A percentile compares a stretch with the other conserved stretches of the same genome.
These are phyloP conservation scores for Penicillium sp. DNA, from an alignment of 2,329 filamentous ascomycete species.

Conservation along the genomic window DNA sequence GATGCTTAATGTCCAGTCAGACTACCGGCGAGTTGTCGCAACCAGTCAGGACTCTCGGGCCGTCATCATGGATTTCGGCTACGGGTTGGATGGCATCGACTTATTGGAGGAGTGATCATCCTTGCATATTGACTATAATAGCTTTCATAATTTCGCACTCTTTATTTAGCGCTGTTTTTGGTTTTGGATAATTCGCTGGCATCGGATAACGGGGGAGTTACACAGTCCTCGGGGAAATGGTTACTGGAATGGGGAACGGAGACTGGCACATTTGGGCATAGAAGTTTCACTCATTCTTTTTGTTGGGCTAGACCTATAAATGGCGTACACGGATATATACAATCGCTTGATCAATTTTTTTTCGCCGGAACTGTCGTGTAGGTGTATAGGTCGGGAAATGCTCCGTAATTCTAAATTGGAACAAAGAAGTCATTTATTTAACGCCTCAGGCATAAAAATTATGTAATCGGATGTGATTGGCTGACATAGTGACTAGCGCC, in stretches of 20 bases:
- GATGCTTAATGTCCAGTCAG: conserved; percentile 94
- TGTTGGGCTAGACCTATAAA: conserved; percentile 1
- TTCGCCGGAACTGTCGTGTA: neutral
- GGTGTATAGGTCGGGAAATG: too few species aligned
- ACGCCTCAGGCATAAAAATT: conserved; percentile 3
- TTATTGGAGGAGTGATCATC: conserved; percentile 48
- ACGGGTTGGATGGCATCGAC: conserved; percentile 58
- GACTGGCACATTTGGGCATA: conserved; percentile 8
- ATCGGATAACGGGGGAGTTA: conserved; percentile 12
- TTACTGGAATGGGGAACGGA: neutral
- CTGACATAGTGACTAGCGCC: conserved; percentile 19
- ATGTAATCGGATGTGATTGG: conserved; percentile 22
- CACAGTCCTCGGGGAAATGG: conserved; percentile 4
- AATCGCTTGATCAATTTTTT: neutral
- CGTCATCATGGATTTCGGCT: conserved; percentile 89
- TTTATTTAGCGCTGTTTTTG: conserved; percentile 23
- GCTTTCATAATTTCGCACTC: conserved; percentile 11
- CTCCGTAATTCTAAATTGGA: too few species aligned
- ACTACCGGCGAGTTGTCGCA: conserved; percentile 91
- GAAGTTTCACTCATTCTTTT: conserved; percentile 8
- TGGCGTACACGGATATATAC: conserved; percentile 1
- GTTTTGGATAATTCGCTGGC: conserved; percentile 32
- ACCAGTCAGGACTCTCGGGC: conserved; percentile 94
- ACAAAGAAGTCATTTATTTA: too few species aligned
- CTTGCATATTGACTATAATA: conserved; percentile 13